Evolutionary conservation across 139 green algal genomes (phyloP).

Genomic region (Coelastrella sp.): DNA sequence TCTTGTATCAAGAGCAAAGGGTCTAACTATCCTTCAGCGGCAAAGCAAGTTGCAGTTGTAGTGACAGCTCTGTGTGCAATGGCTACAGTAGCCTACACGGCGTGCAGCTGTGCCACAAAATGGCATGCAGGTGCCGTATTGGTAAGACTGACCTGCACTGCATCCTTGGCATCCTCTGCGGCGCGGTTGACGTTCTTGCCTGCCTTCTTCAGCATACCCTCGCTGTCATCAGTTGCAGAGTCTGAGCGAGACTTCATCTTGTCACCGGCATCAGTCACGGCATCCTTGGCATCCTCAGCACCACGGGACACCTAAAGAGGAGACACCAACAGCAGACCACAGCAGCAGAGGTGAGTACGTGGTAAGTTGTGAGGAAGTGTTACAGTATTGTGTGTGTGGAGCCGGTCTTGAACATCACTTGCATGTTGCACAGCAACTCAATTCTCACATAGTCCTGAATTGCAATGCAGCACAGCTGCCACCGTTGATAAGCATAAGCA

Average conservation of each 20-base stretch:
- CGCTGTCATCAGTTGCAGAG: constrained; percentile 20
- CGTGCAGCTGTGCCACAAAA: background rate
- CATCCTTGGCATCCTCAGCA: constrained; percentile 40
- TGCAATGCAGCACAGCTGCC: too few species aligned
- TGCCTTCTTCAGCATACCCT: constrained; percentile 37
- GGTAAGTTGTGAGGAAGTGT: too few species aligned
- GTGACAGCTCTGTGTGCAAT: background rate
- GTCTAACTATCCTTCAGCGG: too few species aligned
- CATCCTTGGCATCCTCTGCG: constrained; percentile 38
- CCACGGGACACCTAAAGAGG: background rate
- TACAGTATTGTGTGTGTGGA: too few species aligned
- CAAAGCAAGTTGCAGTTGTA: background rate
- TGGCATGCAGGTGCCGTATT: background rate
- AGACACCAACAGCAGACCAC: background rate
- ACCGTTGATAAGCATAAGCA: too few species aligned
- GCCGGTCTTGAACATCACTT: too few species aligned
- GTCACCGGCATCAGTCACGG: background rate
- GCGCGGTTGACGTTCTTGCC: constrained; percentile 26
- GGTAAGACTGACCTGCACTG: background rate
- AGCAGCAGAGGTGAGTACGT: background rate
- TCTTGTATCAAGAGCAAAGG: too few species aligned
- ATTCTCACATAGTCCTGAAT: too few species aligned
- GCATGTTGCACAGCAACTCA: too few species aligned
- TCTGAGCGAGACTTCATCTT: background rate
- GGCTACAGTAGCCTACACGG: background rate